Base-by-base conservation (phyloP, 1,284 basidiomycete genomes). In the Trichosporon sp. region DNA sequence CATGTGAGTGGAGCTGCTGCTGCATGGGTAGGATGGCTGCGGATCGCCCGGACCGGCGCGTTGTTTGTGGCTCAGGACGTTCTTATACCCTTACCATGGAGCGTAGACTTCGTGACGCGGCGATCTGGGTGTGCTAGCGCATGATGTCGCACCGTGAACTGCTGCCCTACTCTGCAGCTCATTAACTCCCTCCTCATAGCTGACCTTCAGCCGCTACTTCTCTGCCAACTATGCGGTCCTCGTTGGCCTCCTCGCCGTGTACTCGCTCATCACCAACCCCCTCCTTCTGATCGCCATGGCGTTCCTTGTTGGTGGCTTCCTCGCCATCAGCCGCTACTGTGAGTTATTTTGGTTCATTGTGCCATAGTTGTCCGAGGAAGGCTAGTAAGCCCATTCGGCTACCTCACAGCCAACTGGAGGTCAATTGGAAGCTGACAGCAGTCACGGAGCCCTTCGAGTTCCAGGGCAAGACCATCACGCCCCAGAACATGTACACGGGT, bases 291-390 rank as follows among this genome's bases (percentile, higher is more conserved):
- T 96, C 76, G 89, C 95, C 3, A 86, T 98, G 72, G 87, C 85
- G 42, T 95, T 98, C 87, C 89, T 99, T 75, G 89, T 95, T 73
- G 92, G 93, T 62, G 96, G 96, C 1, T 98, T 98, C 84, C 83
- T 89, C 34, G 88, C 88, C 58, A 96, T 98, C 85, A 95, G 94
- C 84, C 89, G 87, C 77, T 98, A 92, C 75, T 93, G 93, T 95
- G 73, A 78, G 91, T 85, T 8, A 15, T 38, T 21, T 25, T 6
- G 51, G 9, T 11, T 64, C 38, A n/a, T n/a, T n/a, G n/a, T n/a
- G n/a, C n/a, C n/a, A n/a, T n/a, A n/a, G n/a, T n/a, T n/a, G n/a
- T n/a, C n/a, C n/a, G 47, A 15, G 58, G n/a, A 31, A 29, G 42
- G 69, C 12, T 13, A 5, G 32, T 32, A 32, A 9, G 5, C 9